Percentiles rank a stretch among this genome's conserved stretches.
phyloP scores from a whole-genome alignment of 345 rosid species.

The Nasturtium officinale region DNA sequence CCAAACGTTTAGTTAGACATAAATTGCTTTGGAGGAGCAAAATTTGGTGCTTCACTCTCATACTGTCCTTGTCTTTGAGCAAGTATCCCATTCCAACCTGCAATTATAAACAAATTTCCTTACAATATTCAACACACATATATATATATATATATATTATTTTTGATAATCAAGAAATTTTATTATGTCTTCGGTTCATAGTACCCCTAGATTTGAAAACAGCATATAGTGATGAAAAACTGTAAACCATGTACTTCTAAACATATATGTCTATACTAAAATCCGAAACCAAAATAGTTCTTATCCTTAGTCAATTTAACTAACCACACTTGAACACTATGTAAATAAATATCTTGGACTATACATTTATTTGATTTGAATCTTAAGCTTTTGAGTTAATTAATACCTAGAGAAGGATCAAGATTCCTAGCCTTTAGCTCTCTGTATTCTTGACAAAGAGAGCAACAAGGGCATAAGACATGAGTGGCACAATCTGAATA shows the following conservation, averaged over 20 bases:
- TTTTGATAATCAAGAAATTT: background rate
- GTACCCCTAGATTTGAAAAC: background rate
- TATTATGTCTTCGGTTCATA: background rate
- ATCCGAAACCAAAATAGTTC: background rate
- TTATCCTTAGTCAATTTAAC: background rate
- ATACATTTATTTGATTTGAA: background rate
- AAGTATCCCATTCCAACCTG: constrained; percentile 52
- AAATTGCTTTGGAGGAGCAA: constrained; percentile 47
- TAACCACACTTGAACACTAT: background rate
- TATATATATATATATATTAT: background rate
- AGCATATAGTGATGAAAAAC: background rate
- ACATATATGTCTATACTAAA: background rate
- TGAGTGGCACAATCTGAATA: constrained; percentile 48
- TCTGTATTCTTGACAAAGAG: constrained; percentile 57
- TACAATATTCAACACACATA: background rate
- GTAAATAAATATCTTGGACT: background rate
- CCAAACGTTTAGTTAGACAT: constrained; percentile 39
- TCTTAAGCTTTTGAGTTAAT: background rate
- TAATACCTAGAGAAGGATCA: constrained; percentile 55
- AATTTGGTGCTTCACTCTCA: constrained; percentile 23
- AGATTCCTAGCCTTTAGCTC: constrained; percentile 52
- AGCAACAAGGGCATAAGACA: constrained; percentile 48
- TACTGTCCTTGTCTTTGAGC: constrained; percentile 42
- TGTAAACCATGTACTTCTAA: background rate
- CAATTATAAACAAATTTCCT: constrained; percentile 17